phyloP scores from a whole-genome alignment of 2,329 filamentous ascomycete species.

The Cladosporium sp. region DNA sequence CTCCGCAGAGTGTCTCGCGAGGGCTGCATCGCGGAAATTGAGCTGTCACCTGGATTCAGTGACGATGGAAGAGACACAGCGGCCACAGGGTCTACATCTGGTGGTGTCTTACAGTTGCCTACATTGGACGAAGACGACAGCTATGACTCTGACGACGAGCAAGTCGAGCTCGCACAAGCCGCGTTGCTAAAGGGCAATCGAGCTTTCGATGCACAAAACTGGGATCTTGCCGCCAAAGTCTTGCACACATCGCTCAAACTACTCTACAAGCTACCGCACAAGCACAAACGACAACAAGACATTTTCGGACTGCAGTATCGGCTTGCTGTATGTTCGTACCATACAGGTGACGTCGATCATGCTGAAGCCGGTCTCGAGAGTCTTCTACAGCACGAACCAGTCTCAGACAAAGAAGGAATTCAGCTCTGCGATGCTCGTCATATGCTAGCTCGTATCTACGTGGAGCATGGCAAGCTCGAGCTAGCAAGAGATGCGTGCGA shows the following conservation, averaged over 20 bases:
- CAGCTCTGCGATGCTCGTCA: conserved; percentile 29
- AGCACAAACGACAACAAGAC: conserved; percentile 28
- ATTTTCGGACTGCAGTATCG: conserved; percentile 31
- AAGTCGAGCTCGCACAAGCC: conserved; percentile 32
- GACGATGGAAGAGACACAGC: neutral
- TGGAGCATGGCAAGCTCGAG: conserved; percentile 28
- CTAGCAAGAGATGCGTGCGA: conserved; percentile 30
- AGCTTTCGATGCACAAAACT: conserved; percentile 30
- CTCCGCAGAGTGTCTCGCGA: conserved; percentile 3
- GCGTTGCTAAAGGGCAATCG: conserved; percentile 31
- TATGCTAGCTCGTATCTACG: conserved; percentile 31
- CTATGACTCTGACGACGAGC: conserved; percentile 29
- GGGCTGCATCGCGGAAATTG: neutral
- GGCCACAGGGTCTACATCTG: neutral
- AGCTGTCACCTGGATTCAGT: neutral
- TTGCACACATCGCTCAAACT: conserved; percentile 32
- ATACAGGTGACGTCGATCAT: conserved; percentile 25
- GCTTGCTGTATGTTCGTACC: conserved; percentile 32
- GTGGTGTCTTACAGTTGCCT: neutral
- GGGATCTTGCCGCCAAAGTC: conserved; percentile 29
- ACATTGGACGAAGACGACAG: conserved; percentile 1
- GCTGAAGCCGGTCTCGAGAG: conserved; percentile 31
- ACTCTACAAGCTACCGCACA: conserved; percentile 26
- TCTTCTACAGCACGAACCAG: conserved; percentile 23
- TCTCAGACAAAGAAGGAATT: conserved; percentile 24